Percentiles rank a stretch among this genome's conserved stretches.
phyloP scores from a whole-genome alignment of 805 yeast genomes.

The Starmerella kuoi region DNA sequence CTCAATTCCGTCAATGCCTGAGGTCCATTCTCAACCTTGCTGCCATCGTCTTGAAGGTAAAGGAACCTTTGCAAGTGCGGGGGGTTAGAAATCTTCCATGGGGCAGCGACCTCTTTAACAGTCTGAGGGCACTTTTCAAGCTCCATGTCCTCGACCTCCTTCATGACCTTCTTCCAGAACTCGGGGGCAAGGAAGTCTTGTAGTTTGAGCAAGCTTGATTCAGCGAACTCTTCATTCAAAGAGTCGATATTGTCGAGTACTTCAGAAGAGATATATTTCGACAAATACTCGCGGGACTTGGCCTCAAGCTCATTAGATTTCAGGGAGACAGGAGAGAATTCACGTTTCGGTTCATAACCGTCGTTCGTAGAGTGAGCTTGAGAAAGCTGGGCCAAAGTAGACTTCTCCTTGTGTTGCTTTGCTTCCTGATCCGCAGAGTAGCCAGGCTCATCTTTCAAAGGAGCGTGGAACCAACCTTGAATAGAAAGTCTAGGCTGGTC shows the following conservation, averaged over 20 bases:
- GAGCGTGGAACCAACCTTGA: constrained; percentile 98
- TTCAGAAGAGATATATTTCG: constrained; percentile 43
- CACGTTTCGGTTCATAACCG: constrained; percentile 63
- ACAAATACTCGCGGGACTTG: constrained; percentile 40
- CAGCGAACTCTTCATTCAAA: constrained; percentile 44
- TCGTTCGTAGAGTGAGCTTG: constrained; percentile 67
- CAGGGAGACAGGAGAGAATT: constrained; percentile 3
- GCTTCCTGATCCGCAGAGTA: constrained; percentile 43
- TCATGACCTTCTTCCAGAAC: constrained; percentile 38
- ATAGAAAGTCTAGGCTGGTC: constrained; percentile 84
- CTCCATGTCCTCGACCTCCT: constrained; percentile 44
- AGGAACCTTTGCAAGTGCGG: constrained; percentile 84
- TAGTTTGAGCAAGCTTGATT: constrained; percentile 60
- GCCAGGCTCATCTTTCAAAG: constrained; percentile 85
- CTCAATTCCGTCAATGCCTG: constrained; percentile 31
- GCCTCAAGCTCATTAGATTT: constrained; percentile 23
- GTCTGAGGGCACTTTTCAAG: constrained; percentile 18
- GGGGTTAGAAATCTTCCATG: constrained; percentile 89
- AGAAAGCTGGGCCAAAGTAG: constrained; percentile 60
- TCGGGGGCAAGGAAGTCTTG: constrained; percentile 48
- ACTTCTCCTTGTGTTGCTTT: constrained; percentile 59
- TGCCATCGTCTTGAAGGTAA: constrained; percentile 42
- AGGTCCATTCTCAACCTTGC: background rate
- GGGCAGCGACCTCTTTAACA: constrained; percentile 27
- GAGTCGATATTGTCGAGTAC: constrained; percentile 34